phyloP scores from a whole-genome alignment of 306 rosid species.

The Prinsepia uniflora region DNA sequence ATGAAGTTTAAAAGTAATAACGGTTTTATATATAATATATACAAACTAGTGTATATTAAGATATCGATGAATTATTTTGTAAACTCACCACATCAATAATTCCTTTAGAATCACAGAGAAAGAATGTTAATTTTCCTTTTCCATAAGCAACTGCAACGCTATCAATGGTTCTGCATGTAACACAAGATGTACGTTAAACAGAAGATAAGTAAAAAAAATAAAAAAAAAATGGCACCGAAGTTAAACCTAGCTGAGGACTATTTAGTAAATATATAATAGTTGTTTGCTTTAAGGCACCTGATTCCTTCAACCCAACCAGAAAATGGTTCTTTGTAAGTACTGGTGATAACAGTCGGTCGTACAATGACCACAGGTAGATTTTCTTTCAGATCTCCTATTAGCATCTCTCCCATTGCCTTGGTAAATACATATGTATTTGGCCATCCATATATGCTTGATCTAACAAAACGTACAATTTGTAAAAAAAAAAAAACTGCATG shows the following conservation, averaged over 20 bases:
- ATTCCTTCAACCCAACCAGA: conserved; percentile 83
- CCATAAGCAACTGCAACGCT: conserved; percentile 66
- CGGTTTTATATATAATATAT: too few species aligned
- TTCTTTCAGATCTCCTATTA: conserved; percentile 40
- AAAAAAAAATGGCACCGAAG: neutral
- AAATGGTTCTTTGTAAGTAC: conserved; percentile 77
- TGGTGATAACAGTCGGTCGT: conserved; percentile 70
- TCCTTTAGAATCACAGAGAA: conserved; percentile 42
- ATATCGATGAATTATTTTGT: too few species aligned
- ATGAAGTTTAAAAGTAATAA: too few species aligned
- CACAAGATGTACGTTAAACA: neutral
- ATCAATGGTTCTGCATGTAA: conserved; percentile 63
- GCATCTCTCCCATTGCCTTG: conserved; percentile 83
- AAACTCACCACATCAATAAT: conserved; percentile 63
- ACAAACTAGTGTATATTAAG: neutral
- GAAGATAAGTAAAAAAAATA: neutral
- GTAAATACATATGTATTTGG: conserved; percentile 86
- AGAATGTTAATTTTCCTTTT: conserved; percentile 64
- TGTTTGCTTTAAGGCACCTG: conserved; percentile 35
- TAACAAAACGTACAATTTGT: neutral
- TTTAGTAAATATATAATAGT: neutral
- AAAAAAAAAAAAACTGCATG: neutral
- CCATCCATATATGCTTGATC: conserved; percentile 79
- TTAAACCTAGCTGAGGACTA: conserved; percentile 10
- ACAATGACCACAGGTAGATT: conserved; percentile 39